A percentile compares a stretch with the other conserved stretches of the same genome.
Evolutionary conservation across 2,329 filamentous ascomycete species (phyloP).

Genomic region (Scorias spongiosa): DNA sequence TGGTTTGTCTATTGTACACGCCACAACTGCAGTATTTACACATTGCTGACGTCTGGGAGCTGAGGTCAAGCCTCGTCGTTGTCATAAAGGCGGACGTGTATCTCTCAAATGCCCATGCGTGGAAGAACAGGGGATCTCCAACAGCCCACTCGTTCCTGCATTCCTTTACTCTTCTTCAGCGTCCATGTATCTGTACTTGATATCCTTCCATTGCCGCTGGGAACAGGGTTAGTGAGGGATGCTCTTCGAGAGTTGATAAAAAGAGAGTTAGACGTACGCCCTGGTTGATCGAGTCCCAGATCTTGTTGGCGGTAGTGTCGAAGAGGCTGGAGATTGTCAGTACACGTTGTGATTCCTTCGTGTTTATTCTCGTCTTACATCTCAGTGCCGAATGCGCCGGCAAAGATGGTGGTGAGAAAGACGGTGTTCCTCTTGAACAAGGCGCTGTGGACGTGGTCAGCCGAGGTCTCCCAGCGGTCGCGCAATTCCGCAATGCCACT

Average conservation of each 20-base stretch:
- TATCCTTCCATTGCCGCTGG: conserved; percentile 99
- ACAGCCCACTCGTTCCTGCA: conserved; percentile 3
- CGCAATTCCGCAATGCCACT: conserved; percentile 8
- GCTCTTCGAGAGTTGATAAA: neutral
- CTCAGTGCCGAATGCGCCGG: conserved; percentile 77
- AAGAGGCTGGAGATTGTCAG: conserved; percentile 47
- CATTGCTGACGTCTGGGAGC: no score
- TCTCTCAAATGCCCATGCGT: no score
- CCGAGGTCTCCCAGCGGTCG: conserved; percentile 1
- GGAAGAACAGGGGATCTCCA: neutral
- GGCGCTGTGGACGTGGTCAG: conserved; percentile 41
- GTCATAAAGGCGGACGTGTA: no score
- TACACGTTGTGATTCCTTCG: neutral
- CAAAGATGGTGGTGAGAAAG: conserved; percentile 80
- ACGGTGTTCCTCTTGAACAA: conserved; percentile 75
- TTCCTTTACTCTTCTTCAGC: conserved; percentile 40
- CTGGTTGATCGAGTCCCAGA: conserved; percentile 85
- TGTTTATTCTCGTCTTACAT: conserved; percentile 48
- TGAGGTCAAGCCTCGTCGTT: no score
- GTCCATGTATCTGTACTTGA: conserved; percentile 70
- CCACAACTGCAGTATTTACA: no score
- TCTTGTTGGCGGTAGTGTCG: conserved; percentile 62
- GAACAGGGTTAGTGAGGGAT: conserved; percentile 12
- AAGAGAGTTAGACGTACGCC: conserved; percentile 52
- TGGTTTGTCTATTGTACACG: no score